Conservation (phyloP, 2,329 filamentous ascomycete species). For the Venturia nashicola region DNA sequence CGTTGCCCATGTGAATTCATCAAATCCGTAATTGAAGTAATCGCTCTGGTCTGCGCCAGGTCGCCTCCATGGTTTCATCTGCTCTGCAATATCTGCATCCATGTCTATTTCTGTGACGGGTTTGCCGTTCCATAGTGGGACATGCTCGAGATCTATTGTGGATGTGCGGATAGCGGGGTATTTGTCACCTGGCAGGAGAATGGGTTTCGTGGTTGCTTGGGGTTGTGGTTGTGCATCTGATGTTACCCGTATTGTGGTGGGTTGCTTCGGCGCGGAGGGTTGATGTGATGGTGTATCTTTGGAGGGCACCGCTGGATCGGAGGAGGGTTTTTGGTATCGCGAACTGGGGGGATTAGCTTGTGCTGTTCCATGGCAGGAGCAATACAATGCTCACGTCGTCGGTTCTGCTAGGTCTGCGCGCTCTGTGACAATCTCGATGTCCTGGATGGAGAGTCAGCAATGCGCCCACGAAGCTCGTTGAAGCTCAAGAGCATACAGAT, state of each 20-base stretch:
- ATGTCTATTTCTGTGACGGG: slow-evolving; percentile 51
- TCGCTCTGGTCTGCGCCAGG: slow-evolving; percentile 91
- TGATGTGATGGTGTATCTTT: slow-evolving; percentile 12
- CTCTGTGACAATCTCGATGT: slow-evolving; percentile 32
- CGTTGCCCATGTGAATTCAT: slow-evolving; percentile 94
- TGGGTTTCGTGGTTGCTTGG: slow-evolving; percentile 16
- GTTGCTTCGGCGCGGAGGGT: slow-evolving; percentile 19
- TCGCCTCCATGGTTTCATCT: slow-evolving; percentile 86
- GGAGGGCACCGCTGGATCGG: neutral
- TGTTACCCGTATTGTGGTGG: slow-evolving; percentile 4
- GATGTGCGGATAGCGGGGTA: slow-evolving; percentile 61
- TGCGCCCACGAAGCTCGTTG: slow-evolving; percentile 12
- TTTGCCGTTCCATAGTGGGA: slow-evolving; percentile 71
- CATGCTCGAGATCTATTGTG: slow-evolving; percentile 71
- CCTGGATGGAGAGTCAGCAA: slow-evolving; percentile 22
- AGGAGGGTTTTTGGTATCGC: neutral
- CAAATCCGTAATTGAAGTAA: slow-evolving; percentile 98
- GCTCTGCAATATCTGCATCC: slow-evolving; percentile 45
- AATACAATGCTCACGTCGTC: neutral
- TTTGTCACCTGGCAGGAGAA: slow-evolving; percentile 37
- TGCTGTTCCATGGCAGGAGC: neutral
- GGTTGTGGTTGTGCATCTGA: neutral
- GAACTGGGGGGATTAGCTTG: neutral
- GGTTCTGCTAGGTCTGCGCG: slow-evolving; percentile 18
- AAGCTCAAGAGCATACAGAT: slow-evolving; percentile 12